Base-by-base conservation (phyloP, 805 yeast genomes). In the Lachancea quebecensis region DNA sequence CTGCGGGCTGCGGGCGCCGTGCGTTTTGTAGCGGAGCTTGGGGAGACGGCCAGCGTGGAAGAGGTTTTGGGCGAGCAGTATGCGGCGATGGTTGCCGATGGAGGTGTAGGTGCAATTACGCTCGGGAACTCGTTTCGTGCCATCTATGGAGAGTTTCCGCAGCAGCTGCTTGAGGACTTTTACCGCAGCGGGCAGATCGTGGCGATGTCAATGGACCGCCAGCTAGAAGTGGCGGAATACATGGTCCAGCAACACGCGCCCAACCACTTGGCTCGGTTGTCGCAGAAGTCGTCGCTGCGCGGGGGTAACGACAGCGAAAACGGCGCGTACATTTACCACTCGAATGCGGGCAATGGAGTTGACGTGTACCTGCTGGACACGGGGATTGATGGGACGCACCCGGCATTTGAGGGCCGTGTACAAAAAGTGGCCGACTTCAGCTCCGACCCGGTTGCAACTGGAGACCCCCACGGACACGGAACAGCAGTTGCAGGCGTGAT, bases 401-500 rank as follows among this genome's bases (percentile, higher is more conserved):
- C 76, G n/a, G 84, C 81, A 33, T 66, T 84, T 57, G 82, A 75
- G 54, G 81, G 78, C 0, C 66, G 91, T 42, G 86, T 81, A 7
- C 54, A 51, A 5, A 59, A 64, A 46, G 89, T 89, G 0, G 72
- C 69, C 6, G 85, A 82, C 56, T 78, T 80, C 49, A 81, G 88
- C 0, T 68, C 66, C 1, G 82, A 77, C 50, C 77, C 78, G 0
- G 38, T 15, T 12, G 28, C 17, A 4, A 55, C 69, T 1, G 87
- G 85, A 7, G 96, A 90, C 59, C 67, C 66, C 8, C 81, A 57
- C 45, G 96, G 96, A 0, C 97, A 89, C 62, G 97, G 96, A 0
- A 87, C 96, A 1, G 96, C 88, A 62, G 95, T 90, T 40, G 95
- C 96, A 0, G 96, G 96, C 4, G 69, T 87, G 10, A 75, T 87